Base-by-base conservation (phyloP, 108 stramenopile genomes). In the Mediolabrus comicus region DNA sequence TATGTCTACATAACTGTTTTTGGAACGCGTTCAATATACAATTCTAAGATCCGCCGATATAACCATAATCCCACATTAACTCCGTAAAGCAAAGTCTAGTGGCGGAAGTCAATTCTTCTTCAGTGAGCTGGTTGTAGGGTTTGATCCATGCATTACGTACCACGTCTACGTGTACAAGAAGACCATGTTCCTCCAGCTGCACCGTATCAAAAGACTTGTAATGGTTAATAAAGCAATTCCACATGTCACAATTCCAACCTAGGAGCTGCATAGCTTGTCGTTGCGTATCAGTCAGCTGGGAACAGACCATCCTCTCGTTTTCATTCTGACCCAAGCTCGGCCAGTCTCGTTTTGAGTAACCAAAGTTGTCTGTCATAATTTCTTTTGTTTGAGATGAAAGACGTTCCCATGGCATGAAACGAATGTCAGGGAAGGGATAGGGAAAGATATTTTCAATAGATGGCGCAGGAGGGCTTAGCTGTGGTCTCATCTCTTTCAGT, bases 361-460 rank as follows among this genome's bases (percentile, higher is more conserved):
- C 56, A 33, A 57, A 57, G 32, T 57, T 33, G 16, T 57, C 56
- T 28, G 6, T 33, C 56, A 57, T 57, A 16, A 57, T 57, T 30
- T 33, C 32, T 33, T n/a, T 30, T 0, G 56, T 57, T 16, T 30
- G 14, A 16, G n/a, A 7, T 5, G 56, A 57, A 13, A 57, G 56
- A 16, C 6, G 1, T 17, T 3, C 56, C 56, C 56, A 57, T 17
- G 17, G 19, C 5, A 10, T 33, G 56, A 32, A 57, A 19, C 56
- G 56, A 57, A 57, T 33, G 17, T 30, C 24, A 28, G 32, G 56
- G 32, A 30, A 57, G 17, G 29, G 29, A n/a, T 57, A 33, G 2
- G 56, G 56, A 9, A 57, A 57, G 6, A 7, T n/a, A 13, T n/a
- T n/a, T n/a, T 49, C 46, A n/a, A 3, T 22, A 49, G 22, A 8